Conservation (phyloP, 768 basidiomycete species). For the Trametes punicea region DNA sequence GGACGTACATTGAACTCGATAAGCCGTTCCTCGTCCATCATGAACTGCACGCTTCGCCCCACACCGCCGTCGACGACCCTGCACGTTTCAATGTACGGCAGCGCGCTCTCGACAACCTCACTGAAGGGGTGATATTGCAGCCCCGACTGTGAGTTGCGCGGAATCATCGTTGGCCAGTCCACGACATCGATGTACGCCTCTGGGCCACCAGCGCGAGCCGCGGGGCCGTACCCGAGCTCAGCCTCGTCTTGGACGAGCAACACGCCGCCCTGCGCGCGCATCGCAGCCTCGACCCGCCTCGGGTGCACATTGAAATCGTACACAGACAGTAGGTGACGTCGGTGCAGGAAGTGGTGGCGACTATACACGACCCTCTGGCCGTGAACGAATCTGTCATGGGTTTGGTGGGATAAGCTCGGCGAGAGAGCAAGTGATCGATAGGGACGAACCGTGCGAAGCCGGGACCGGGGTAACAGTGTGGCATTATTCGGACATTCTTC, state of each 20-base stretch:
- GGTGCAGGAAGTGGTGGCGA: conserved; percentile 2
- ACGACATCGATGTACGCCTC: conserved; percentile 3
- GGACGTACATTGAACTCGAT: conserved; percentile 36
- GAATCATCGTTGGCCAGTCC: conserved; percentile 8
- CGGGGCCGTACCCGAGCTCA: conserved; percentile 10
- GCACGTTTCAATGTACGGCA: conserved; percentile 31
- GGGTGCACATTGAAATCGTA: conserved; percentile 34
- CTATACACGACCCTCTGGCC: conserved; percentile 37
- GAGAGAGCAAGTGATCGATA: not conserved
- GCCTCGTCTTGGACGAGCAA: not conserved
- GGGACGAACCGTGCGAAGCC: conserved; percentile 26
- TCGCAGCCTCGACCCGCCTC: conserved; percentile 13
- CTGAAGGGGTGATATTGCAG: conserved; percentile 20
- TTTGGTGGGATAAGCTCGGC: too few species aligned
- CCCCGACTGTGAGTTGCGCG: conserved; percentile 6
- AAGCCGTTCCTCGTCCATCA: conserved; percentile 43
- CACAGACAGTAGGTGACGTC: conserved; percentile 12
- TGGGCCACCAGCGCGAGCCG: not conserved
- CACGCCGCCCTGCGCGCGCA: not conserved
- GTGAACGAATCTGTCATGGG: conserved; percentile 35
- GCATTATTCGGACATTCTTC: conserved; percentile 32
- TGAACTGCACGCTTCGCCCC: conserved; percentile 32
- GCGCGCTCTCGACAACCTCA: conserved; percentile 17
- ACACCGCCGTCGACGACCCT: conserved; percentile 15
- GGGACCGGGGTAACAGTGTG: conserved; percentile 13